Base-by-base conservation (phyloP, 2,329 filamentous ascomycete genomes). In the Ophiostoma novo-ulmi region DNA sequence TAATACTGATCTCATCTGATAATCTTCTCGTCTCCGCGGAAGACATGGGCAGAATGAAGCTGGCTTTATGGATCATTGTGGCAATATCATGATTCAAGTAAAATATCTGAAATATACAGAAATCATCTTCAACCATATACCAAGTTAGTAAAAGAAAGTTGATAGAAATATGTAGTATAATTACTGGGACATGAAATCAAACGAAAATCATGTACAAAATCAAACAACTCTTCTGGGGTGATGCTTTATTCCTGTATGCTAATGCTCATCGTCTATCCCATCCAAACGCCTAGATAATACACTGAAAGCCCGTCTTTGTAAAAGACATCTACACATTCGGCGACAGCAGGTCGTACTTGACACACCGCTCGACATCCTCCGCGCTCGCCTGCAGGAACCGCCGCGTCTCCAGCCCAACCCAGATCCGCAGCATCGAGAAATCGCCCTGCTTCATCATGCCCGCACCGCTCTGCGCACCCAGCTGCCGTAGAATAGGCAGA, bases 321-420 rank as follows among this genome's bases (percentile, higher is more conserved):
- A n/a, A 22, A 64, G 7, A 64, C 61, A 61, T 52, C 68, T 81
- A 97, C 74, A 97, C 88, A 82, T 97, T 97, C 2, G 93, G 93
- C 67, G 92, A 92, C 72, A 97, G 82, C 74, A 92, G 85, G 80
- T 97, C 93, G 75, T 94, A 97, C 78, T 94, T 95, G 76, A 97
- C 94, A 78, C 92, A 97, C 77, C 87, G 85, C 80, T 97, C 93
- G 44, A 94, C 91, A 79, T 93, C 93, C 78, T 97, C 93, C 70
- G 96, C 87, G 74, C 92, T 97, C 64, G 92, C 92, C 80, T 97
- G 92, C 80, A 97, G 85, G 80, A 97, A 95, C 75, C 90, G 90
- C 73, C 94, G 86, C 67, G 93, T 91, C 81, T 98, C 94, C 13
- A 98, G 83, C 1, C 94, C 94, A 72, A 92, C 88, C 94, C 94